phyloP scores from a whole-genome alignment of 768 basidiomycete species.

The Leccinum uliginosum region DNA sequence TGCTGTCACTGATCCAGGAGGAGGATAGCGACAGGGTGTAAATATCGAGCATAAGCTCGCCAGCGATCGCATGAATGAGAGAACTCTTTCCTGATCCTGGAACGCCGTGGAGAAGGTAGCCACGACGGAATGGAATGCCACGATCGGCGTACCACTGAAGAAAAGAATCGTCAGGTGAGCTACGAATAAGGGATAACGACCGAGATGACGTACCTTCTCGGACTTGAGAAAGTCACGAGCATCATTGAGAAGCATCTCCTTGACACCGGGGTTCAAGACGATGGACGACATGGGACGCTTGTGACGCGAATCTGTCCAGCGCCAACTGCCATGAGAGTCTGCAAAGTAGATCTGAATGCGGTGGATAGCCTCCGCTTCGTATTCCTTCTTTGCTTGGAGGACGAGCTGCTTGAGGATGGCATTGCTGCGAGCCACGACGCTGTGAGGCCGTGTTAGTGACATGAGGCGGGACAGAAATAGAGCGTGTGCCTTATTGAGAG shows the following conservation, averaged over 20 bases:
- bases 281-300: conserved; percentile 87
- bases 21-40: conserved; percentile 86
- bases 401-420: conserved; percentile 85
- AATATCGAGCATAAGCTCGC: conserved; percentile 85
- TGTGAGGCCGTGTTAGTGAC: conserved; percentile 27
- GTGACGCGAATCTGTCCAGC: conserved; percentile 82
- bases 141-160: conserved; percentile 86
- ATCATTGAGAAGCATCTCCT: conserved; percentile 83
- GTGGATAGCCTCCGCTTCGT: conserved; percentile 82
- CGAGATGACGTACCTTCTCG: conserved; percentile 55
- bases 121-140: conserved; percentile 87
- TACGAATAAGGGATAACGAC: neutral
- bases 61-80: conserved; percentile 83
- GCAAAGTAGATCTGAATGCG: conserved; percentile 89
- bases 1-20: conserved; percentile 85
- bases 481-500: conserved; percentile 63
- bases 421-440: conserved; percentile 81
- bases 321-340: conserved; percentile 83
- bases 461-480: conserved; percentile 13
- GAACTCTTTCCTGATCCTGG: conserved; percentile 86
- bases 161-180: conserved; percentile 1
- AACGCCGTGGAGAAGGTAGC: conserved; percentile 79
- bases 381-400: conserved; percentile 83
- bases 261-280: conserved; percentile 83
- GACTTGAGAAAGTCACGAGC: conserved; percentile 79